phyloP scores from a whole-genome alignment of 1,284 basidiomycete genomes.

The Cutaneotrichosporon dermatis region DNA sequence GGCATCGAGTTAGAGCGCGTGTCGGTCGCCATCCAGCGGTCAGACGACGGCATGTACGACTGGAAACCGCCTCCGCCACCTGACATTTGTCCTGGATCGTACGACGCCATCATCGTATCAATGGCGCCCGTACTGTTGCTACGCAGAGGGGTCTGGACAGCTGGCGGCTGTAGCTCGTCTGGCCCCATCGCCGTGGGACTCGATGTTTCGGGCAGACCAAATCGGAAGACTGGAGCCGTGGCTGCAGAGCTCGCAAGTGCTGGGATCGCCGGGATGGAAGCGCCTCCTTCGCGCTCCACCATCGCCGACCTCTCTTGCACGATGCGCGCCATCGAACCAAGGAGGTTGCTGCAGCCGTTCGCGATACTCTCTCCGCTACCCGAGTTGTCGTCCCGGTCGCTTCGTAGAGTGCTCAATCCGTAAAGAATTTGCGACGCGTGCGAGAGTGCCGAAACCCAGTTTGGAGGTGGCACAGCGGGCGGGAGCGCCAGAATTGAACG shows the following conservation, averaged over 20 bases:
- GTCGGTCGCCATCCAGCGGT: slow-evolving; percentile 36
- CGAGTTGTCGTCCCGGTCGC: slow-evolving; percentile 8
- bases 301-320: slow-evolving; percentile 29
- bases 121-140: neutral
- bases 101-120: neutral
- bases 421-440: slow-evolving; percentile 25
- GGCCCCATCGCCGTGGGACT: neutral
- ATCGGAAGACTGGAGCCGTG: neutral
- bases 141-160: neutral
- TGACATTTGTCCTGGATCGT: neutral
- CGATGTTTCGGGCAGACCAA: neutral
- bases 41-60: slow-evolving; percentile 35
- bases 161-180: neutral
- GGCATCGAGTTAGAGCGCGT: slow-evolving; percentile 5
- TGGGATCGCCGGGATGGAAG: neutral
- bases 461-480: slow-evolving; percentile 9
- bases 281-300: slow-evolving; percentile 16
- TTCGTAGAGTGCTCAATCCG: neutral
- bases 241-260: neutral
- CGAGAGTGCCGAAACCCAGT: slow-evolving; percentile 28
- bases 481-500: slow-evolving; percentile 17
- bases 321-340: slow-evolving; percentile 36
- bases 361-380: slow-evolving; percentile 26
- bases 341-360: slow-evolving; percentile 39
- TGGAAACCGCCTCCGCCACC: slow-evolving; percentile 7